These are phyloP conservation scores for Erodium chrysanthum DNA, from an alignment of 441 rosid genomes.

Conservation along the genomic window DNA sequence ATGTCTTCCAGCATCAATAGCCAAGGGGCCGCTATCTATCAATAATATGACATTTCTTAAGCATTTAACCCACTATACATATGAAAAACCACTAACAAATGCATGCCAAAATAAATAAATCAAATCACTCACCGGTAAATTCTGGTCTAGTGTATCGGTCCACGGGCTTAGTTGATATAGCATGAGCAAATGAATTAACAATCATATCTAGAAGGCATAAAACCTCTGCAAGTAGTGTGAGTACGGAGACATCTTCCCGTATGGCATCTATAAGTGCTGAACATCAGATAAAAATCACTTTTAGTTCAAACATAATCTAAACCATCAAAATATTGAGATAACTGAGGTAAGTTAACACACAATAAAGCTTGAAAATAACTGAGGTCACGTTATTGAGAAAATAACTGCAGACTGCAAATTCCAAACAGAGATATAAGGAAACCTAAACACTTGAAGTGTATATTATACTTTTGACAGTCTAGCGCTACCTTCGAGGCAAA, in stretches of 20 bases:
- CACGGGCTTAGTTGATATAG: slow-evolving; percentile 76
- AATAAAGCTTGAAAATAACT: not conserved
- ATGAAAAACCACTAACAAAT: slow-evolving; percentile 9
- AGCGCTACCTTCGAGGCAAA: slow-evolving; percentile 83
- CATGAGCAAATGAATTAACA: slow-evolving; percentile 89
- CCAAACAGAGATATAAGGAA: too few species aligned
- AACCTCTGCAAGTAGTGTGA: slow-evolving; percentile 83
- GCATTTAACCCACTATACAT: slow-evolving; percentile 14
- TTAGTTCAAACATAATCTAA: slow-evolving; percentile 2
- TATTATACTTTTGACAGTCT: slow-evolving; percentile 5
- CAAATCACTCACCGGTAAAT: slow-evolving; percentile 53
- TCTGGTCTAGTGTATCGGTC: slow-evolving; percentile 79
- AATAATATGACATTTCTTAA: slow-evolving; percentile 20
- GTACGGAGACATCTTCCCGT: slow-evolving; percentile 65
- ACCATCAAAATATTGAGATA: not conserved
- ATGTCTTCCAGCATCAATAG: slow-evolving; percentile 94
- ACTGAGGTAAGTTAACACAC: not conserved
- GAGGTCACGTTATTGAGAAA: too few species aligned
- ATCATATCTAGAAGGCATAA: slow-evolving; percentile 93
- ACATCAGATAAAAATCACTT: slow-evolving; percentile 18
- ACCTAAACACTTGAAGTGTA: slow-evolving; percentile 1
- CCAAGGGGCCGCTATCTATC: slow-evolving; percentile 82
- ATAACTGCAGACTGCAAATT: too few species aligned
- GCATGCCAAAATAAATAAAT: slow-evolving; percentile 7
- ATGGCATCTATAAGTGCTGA: slow-evolving; percentile 74